Percentiles rank a stretch among this genome's conserved stretches.
These are phyloP conservation scores for Ulmus americana DNA, from an alignment of 331 rosid species.

Conservation along the genomic window DNA sequence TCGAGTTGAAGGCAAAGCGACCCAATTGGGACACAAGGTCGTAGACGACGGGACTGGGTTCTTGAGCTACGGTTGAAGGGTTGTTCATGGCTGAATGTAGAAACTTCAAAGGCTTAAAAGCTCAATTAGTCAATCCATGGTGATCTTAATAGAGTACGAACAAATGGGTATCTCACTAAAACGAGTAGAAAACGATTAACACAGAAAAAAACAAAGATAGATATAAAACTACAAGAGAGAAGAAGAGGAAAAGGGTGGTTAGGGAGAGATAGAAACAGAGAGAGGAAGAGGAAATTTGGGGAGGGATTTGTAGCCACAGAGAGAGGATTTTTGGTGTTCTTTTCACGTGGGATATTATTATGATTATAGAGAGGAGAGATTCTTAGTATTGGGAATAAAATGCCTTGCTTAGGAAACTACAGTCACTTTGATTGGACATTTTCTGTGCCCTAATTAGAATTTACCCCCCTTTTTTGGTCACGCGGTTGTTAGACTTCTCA, in stretches of 20 bases:
- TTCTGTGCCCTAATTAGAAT: neutral
- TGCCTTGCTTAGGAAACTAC: neutral
- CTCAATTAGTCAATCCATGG: slow-evolving; percentile 13
- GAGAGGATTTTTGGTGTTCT: slow-evolving; percentile 23
- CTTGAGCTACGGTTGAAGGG: slow-evolving; percentile 41
- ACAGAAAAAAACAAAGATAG: slow-evolving; percentile 5
- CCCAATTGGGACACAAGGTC: slow-evolving; percentile 57
- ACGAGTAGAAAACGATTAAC: neutral
- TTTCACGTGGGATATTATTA: neutral
- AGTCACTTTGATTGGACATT: neutral
- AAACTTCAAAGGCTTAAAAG: neutral
- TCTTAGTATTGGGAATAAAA: neutral
- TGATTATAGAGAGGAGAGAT: slow-evolving; percentile 9
- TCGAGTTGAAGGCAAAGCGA: slow-evolving; percentile 38
- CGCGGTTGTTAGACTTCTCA: too few relatives aligned
- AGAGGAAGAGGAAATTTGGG: slow-evolving; percentile 12
- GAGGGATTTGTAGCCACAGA: slow-evolving; percentile 32
- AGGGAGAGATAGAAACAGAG: neutral
- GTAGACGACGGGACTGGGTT: slow-evolving; percentile 30
- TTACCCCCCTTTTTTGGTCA: neutral
- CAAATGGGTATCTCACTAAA: slow-evolving; percentile 9
- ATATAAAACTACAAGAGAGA: neutral
- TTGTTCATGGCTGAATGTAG: slow-evolving; percentile 40
- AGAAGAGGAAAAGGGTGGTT: neutral
- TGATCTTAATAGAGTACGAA: neutral